Conservation (phyloP, 164 flowering plant species). For the Cinnamomum chago region DNA sequence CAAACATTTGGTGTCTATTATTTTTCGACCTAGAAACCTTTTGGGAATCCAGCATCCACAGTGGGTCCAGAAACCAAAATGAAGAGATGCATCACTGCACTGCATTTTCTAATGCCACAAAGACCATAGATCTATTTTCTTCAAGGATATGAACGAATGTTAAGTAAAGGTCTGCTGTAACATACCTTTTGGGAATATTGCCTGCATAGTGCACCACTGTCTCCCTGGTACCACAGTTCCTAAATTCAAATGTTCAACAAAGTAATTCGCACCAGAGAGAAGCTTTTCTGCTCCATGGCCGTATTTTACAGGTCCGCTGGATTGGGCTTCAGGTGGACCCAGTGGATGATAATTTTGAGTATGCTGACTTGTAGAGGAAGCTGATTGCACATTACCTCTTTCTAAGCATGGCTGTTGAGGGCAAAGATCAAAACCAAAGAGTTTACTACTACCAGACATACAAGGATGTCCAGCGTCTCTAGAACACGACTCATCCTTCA, state of each 20-base stretch:
- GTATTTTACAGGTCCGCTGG: not conserved
- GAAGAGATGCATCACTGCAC: not conserved
- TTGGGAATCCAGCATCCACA: not conserved
- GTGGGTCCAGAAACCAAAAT: not conserved
- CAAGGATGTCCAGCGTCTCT: constrained; percentile 11
- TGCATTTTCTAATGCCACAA: too few relatives aligned
- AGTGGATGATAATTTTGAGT: constrained; percentile 4
- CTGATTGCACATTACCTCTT: constrained; percentile 11
- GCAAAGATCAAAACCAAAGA: constrained; percentile 39
- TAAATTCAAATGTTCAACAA: constrained; percentile 45
- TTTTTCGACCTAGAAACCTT: not conserved
- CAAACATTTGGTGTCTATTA: not conserved
- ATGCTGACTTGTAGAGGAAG: constrained; percentile 6
- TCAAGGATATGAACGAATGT: not conserved
- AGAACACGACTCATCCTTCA: constrained; percentile 12
- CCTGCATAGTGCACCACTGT: constrained; percentile 52
- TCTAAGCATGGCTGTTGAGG: constrained; percentile 17
- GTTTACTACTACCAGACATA: constrained; percentile 17
- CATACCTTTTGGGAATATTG: constrained; percentile 75
- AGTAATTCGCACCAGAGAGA: not conserved
- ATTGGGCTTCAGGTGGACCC: not conserved
- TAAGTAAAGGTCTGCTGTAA: not conserved
- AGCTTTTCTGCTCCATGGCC: not conserved
- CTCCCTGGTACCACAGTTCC: constrained; percentile 51
- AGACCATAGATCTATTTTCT: not conserved